These are phyloP conservation scores for Colletotrichum sp. DNA, from an alignment of 2,329 filamentous ascomycete genomes.

Conservation along the genomic window DNA sequence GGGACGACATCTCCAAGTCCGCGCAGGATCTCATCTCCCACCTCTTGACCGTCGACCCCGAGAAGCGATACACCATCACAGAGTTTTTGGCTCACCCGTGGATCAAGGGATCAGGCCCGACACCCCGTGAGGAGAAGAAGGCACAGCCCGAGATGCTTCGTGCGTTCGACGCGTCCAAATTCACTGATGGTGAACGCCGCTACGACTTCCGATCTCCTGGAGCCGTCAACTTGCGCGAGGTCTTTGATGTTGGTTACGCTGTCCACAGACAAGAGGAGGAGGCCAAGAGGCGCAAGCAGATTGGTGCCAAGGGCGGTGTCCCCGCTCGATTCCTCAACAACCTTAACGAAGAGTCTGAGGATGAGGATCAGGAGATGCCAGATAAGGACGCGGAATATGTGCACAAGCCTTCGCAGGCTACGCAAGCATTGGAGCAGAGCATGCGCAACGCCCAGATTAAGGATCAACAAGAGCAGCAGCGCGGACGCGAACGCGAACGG, in stretches of 20 bases:
- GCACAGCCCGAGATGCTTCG: conserved; percentile 50
- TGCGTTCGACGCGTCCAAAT: conserved; percentile 61
- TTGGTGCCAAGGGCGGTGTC: conserved; percentile 73
- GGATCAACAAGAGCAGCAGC: conserved; percentile 57
- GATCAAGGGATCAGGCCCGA: conserved; percentile 73
- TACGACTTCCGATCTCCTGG: conserved; percentile 96
- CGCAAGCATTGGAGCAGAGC: conserved; percentile 82
- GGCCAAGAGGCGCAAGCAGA: conserved; percentile 86
- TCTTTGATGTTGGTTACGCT: conserved; percentile 98
- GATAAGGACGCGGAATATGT: conserved; percentile 60
- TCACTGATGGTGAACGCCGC: conserved; percentile 67
- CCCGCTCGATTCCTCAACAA: conserved; percentile 58
- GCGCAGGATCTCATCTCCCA: conserved; percentile 95
- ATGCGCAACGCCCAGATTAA: conserved; percentile 83
- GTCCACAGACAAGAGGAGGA: conserved; percentile 98
- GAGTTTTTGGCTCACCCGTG: conserved; percentile 96
- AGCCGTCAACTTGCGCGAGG: conserved; percentile 92
- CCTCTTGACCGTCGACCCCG: conserved; percentile 90
- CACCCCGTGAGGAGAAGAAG: conserved; percentile 65
- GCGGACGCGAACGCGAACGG: conserved; percentile 56
- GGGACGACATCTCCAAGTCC: conserved; percentile 96
- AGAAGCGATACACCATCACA: conserved; percentile 91
- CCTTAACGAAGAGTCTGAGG: conserved; percentile 73
- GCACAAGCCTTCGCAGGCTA: conserved; percentile 47
- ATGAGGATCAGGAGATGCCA: conserved; percentile 65